Base-by-base conservation (phyloP, 306 rosid species). In the Pachyrhizus erosus region DNA sequence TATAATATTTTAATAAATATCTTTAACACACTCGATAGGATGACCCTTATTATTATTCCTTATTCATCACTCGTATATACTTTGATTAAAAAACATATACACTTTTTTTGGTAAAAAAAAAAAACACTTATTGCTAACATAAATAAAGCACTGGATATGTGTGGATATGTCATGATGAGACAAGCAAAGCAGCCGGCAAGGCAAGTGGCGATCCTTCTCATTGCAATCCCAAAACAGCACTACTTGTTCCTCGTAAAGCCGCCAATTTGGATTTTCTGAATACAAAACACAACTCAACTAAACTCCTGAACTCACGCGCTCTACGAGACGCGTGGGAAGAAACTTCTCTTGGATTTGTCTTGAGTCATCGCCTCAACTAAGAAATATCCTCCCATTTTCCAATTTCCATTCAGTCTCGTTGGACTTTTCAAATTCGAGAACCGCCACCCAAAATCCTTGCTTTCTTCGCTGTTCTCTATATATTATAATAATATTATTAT, bases 361-460 rank as follows among this genome's bases (percentile, higher is more conserved):
- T 54, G 9, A 4, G 37, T 17, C 26, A 15, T 31, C 26, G 29
- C 68, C 43, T 43, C 17, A 61, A 70, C 1, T 10, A 43, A 48
- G 60, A 68, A 46, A 70, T 49, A 9, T 52, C 68, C 13, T 48
- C 40, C 9, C 68, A 18, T 58, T 80, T 76, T 43, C 72, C 65
- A 15, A 39, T 75, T 75, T 39, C 37, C 60, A 17, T 27, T 37
- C 15, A 9, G 11, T 15, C 5, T 49, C 21, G 24, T 73, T 76
- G 64, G 84, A 90, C 93, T 92, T 76, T 85, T 92, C 88, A 90
- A 92, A 88, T 17, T 45, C 6, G 18, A 66, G 82, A 74, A 85
- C 90, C 90, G 91, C 93, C 94, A 92, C 80, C 93, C 70, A 54
- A 72, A 74, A 12, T 79, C 80, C 37, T 66, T 77, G 20, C 79